A percentile compares a stretch with the other conserved stretches of the same genome.
Evolutionary conservation across 305 asterid genomes (phyloP).

Genomic region (Euphrasia arctica): DNA sequence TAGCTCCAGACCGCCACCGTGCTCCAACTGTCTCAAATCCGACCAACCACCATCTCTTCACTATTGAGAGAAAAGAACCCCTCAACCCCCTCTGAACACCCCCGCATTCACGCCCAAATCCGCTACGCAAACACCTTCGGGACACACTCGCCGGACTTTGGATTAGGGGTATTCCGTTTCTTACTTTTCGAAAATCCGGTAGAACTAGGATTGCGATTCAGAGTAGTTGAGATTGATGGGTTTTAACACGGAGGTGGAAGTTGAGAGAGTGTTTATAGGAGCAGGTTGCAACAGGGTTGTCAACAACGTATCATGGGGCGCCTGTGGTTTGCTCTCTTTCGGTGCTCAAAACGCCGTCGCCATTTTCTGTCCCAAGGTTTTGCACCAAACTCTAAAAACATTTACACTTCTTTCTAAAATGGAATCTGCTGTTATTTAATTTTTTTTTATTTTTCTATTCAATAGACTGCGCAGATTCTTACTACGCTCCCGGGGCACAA

Average conservation of each 20-base stretch:
- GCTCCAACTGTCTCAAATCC: too few relatives aligned
- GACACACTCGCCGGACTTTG: too few relatives aligned
- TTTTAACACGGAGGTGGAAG: constrained; percentile 37
- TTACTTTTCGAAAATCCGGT: too few relatives aligned
- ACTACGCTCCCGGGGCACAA: constrained; percentile 93
- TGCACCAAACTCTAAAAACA: neutral
- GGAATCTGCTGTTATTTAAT: neutral
- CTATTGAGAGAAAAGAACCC: too few relatives aligned
- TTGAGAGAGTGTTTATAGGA: constrained; percentile 61
- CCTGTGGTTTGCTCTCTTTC: constrained; percentile 72
- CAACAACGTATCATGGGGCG: constrained; percentile 94
- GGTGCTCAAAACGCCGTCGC: constrained; percentile 94
- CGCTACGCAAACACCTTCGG: too few relatives aligned
- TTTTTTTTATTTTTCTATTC: constrained; percentile 1
- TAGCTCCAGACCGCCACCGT: too few relatives aligned
- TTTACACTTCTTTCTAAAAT: neutral
- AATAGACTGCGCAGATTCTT: constrained; percentile 76
- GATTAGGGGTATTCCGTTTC: too few relatives aligned
- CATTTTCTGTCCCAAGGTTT: constrained; percentile 84
- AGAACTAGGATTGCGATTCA: too few relatives aligned
- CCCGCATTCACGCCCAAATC: too few relatives aligned
- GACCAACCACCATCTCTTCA: too few relatives aligned
- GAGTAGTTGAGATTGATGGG: constrained; percentile 25
- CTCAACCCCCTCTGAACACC: too few relatives aligned
- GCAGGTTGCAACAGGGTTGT: constrained; percentile 91